Conservation (phyloP, 2,329 filamentous ascomycete species). For the Capronia epimyces region DNA sequence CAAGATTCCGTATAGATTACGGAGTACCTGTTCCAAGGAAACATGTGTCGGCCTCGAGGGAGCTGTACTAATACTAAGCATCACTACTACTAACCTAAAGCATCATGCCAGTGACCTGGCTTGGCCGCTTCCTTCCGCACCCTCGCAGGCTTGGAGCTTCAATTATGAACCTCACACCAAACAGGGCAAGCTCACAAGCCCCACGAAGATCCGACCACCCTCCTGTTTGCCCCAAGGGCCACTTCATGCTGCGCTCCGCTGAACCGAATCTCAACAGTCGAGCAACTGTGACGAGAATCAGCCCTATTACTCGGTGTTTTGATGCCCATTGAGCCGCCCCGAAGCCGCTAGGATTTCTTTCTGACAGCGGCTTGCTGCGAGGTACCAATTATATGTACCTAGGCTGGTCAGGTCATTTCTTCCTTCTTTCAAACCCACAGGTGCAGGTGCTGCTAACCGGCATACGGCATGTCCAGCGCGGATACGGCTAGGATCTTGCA, state of each 20-base stretch:
- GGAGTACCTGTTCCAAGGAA: too few species aligned
- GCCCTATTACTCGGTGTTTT: neutral
- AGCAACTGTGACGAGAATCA: neutral
- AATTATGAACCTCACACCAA: constrained; percentile 7
- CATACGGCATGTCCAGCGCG: neutral
- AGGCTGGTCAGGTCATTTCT: neutral
- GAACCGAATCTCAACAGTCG: neutral
- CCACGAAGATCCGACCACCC: neutral
- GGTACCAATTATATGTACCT: neutral
- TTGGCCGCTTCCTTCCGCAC: neutral
- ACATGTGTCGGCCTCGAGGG: too few species aligned
- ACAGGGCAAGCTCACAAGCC: constrained; percentile 2
- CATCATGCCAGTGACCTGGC: neutral
- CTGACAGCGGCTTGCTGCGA: constrained; percentile 5
- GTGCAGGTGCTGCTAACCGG: neutral
- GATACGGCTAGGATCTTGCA: constrained; percentile 1
- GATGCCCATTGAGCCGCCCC: neutral
- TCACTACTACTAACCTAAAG: neutral
- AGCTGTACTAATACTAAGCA: too few species aligned
- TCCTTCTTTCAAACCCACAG: neutral
- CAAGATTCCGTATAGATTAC: too few species aligned
- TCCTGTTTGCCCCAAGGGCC: neutral
- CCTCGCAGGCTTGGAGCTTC: neutral
- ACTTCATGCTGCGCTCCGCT: neutral
- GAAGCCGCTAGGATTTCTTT: constrained; percentile 6